Evolutionary conservation across 139 green algal species (phyloP).

Genomic region (Chlorella ohadii): DNA sequence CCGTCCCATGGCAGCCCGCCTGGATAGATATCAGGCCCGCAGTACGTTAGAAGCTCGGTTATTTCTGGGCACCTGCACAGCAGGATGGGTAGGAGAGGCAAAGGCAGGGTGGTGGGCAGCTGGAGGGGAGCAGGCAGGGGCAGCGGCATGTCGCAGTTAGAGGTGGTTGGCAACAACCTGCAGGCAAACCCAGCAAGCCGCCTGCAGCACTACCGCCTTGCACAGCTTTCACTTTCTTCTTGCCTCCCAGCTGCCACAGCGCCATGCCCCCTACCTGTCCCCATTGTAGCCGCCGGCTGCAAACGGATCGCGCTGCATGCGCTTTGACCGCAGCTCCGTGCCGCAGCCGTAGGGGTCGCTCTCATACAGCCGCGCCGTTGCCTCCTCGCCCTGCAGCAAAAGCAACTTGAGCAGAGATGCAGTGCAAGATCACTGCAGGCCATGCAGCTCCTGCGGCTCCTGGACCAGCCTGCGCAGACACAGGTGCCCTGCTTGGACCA

Average conservation of each 20-base stretch:
- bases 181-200: too few relatives aligned
- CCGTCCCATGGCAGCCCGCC: constrained; percentile 30
- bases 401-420: too few relatives aligned
- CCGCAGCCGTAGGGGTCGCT: constrained; percentile 81
- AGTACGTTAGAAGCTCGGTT: constrained; percentile 62
- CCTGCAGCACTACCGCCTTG: too few relatives aligned
- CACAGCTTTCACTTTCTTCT: too few relatives aligned
- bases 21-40: constrained; percentile 33
- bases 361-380: constrained; percentile 63
- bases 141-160: not conserved
- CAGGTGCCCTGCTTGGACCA: too few relatives aligned
- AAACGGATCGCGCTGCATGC: constrained; percentile 73
- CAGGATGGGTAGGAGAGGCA: not conserved
- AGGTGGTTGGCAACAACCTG: constrained; percentile 1
- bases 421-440: too few relatives aligned
- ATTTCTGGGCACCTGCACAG: constrained; percentile 42
- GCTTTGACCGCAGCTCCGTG: constrained; percentile 67
- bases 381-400: constrained; percentile 54
- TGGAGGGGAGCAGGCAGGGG: not conserved
- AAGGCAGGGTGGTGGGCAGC: not conserved
- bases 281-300: constrained; percentile 62
- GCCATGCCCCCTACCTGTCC: too few relatives aligned
- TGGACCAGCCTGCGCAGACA: too few relatives aligned
- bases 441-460: not conserved
- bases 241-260: too few relatives aligned